phyloP scores from a whole-genome alignment of 176 grass and related monocot species.

The Saccharum officinarum region DNA sequence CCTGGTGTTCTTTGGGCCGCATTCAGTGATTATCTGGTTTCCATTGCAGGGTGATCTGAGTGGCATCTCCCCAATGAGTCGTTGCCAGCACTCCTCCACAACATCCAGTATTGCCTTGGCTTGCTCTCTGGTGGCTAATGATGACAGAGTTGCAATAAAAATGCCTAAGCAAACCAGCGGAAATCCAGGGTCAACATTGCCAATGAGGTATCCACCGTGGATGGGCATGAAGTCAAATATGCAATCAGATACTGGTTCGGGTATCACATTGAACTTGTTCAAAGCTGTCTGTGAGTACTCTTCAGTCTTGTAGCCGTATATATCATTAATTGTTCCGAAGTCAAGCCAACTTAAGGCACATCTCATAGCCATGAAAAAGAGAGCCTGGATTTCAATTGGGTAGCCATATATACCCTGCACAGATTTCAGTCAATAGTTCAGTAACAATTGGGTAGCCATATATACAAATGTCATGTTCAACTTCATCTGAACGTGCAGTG shows the following conservation, averaged over 20 bases:
- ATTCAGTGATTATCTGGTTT: background rate
- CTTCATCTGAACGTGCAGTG: too few species aligned
- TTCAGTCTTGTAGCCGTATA: slow-evolving; percentile 82
- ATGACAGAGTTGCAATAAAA: slow-evolving; percentile 68
- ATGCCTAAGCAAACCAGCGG: slow-evolving; percentile 70
- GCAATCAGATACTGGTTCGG: slow-evolving; percentile 69
- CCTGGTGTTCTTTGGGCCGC: background rate
- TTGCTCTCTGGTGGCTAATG: slow-evolving; percentile 57
- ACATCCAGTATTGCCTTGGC: slow-evolving; percentile 65
- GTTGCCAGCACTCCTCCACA: slow-evolving; percentile 52
- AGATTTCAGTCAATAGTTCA: slow-evolving; percentile 15
- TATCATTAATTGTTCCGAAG: slow-evolving; percentile 59
- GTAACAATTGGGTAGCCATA: background rate
- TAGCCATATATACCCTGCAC: slow-evolving; percentile 76
- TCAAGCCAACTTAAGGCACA: slow-evolving; percentile 62
- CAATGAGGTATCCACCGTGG: slow-evolving; percentile 72
- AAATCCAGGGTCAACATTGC: slow-evolving; percentile 75
- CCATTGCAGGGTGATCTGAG: slow-evolving; percentile 67
- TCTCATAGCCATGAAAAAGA: slow-evolving; percentile 73
- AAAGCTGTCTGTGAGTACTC: slow-evolving; percentile 73
- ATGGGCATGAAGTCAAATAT: slow-evolving; percentile 75
- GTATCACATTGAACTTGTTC: slow-evolving; percentile 87
- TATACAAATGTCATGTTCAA: too few species aligned
- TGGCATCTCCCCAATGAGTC: slow-evolving; percentile 71
- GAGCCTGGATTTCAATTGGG: slow-evolving; percentile 39